Evolutionary conservation across 139 green algal genomes (phyloP), one percentile per base, ranked within the genome.

Genomic region (Edaphochlamys debaryana): DNA sequence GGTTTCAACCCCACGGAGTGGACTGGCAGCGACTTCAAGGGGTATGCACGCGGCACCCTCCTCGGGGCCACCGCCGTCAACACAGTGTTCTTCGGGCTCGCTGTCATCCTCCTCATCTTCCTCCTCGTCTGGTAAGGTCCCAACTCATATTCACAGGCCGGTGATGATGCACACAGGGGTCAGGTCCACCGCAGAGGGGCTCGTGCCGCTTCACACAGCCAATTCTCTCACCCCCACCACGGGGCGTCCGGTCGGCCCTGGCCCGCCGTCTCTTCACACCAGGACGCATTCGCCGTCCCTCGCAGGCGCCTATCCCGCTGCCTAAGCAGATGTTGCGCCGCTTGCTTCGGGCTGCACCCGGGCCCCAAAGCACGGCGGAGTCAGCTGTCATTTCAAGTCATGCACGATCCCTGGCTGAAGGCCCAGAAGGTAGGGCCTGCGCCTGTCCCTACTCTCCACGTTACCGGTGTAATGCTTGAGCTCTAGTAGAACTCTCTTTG

Each of bases 371-470:
- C 32, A 4, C 76, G 76, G 17, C 73, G 73, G 27, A 50, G 42
- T 41, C 17, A 74, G n/a, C 62, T 82, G 13, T 38, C 63, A 6
- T 73, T 38, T 52, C 62, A 82, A 34, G 63, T 82, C 30, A 73
- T 82, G 76, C 63, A 73, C 42, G 76, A 82, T 27, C 63, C 76
- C 6, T 82, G 76, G 76, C 32, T 82, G 23, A 42, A 41, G 2
- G 76, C 42, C 2, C 34, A 82, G 45, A 82, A 82, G 76, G 76
- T 82, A 5, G 38, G 8, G 64, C 3, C n/a, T n/a, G n/a, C n/a
- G n/a, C n/a, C n/a, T n/a, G n/a, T n/a, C n/a, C n/a, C n/a, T n/a
- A n/a, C n/a, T n/a, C n/a, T n/a, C n/a, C n/a, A n/a, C n/a, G n/a
- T n/a, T n/a, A n/a, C n/a, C n/a, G n/a, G n/a, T n/a, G n/a, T n/a